Base-by-base conservation (phyloP, 805 yeast species). In the Diddensiella santjacobensis region DNA sequence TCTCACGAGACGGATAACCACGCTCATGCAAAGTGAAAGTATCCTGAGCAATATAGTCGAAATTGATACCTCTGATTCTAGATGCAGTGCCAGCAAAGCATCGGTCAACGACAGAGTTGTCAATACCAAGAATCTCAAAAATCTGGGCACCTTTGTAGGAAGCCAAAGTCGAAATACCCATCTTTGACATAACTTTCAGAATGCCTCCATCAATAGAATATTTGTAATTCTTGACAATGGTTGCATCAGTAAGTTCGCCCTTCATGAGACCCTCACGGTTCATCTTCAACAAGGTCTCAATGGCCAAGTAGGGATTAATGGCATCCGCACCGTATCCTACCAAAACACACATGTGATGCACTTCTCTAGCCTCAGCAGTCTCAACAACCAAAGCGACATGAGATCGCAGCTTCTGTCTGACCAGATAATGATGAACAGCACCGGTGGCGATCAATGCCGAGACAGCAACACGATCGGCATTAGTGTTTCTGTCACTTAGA, bases 91-190 rank as follows among this genome's bases (percentile, higher is more conserved):
- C 97, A 15, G 95, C 87, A 68, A 91, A 91, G 71, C 98, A 93
- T 59, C 89, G 76, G 74, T 91, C 97, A 57, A 91, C 86, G 44
- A 91, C 97, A 6, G 95, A 82, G 71, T 90, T 88, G 67, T 93
- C 97, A 53, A 91, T 82, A 69, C 99, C 99, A 53, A 91, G 74
- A 43, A 96, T 96, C 71, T 91, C 99, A 66, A 93, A 91, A 63
- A 91, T 93, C 73, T 91, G 99, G 23, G 99, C 99, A 69, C 98
- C 98, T 72, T 91, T 91, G 72, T 91, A 91, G n/a, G 96, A 87
- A 10, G 97, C 96, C 66, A 91, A 75, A 24, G 99, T 93, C 26
- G 98, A 90, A 60, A 91, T 93, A 75, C 99, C 99, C 98, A 91
- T 93, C 76, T 93, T 91, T 31, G 97, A 88, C 99, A 91, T 91